phyloP scores from a whole-genome alignment of 331 rosid species.

The Pyracantha coccinea region DNA sequence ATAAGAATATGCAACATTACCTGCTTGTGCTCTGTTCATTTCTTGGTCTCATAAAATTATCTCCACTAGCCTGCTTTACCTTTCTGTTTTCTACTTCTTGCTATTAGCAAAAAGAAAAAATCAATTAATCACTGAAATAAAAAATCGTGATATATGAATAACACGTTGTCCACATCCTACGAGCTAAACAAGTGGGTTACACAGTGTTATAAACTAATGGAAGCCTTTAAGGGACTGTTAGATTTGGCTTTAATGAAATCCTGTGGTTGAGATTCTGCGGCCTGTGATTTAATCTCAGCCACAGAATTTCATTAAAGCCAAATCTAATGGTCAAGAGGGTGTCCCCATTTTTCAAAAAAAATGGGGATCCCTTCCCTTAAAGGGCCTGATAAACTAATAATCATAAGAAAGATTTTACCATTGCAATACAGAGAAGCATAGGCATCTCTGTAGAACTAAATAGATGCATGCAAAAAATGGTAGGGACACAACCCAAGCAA shows the following conservation, averaged over 20 bases:
- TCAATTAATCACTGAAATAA: slow-evolving; percentile 15
- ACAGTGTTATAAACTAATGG: background rate
- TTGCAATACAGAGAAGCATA: background rate
- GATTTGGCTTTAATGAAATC: no score
- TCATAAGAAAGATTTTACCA: background rate
- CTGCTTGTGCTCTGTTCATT: slow-evolving; percentile 42
- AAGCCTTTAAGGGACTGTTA: no score
- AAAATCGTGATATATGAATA: background rate
- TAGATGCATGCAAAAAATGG: background rate
- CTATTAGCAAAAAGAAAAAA: slow-evolving; percentile 27
- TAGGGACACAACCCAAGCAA: background rate
- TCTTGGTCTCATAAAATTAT: slow-evolving; percentile 26
- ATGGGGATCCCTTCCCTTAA: no score
- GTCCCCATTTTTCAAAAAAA: no score
- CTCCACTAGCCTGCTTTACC: slow-evolving; percentile 35
- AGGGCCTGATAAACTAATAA: no score
- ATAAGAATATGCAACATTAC: slow-evolving; percentile 31
- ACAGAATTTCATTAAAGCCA: no score
- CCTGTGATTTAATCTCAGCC: no score
- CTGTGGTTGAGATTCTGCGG: no score
- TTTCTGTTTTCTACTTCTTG: slow-evolving; percentile 58
- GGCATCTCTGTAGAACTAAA: background rate
- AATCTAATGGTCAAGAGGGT: no score
- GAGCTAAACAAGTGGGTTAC: background rate
- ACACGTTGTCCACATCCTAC: background rate